These are phyloP conservation scores for Mycotypha africana DNA, from an alignment of 371 early-diverging fungal genomes.

Conservation along the genomic window DNA sequence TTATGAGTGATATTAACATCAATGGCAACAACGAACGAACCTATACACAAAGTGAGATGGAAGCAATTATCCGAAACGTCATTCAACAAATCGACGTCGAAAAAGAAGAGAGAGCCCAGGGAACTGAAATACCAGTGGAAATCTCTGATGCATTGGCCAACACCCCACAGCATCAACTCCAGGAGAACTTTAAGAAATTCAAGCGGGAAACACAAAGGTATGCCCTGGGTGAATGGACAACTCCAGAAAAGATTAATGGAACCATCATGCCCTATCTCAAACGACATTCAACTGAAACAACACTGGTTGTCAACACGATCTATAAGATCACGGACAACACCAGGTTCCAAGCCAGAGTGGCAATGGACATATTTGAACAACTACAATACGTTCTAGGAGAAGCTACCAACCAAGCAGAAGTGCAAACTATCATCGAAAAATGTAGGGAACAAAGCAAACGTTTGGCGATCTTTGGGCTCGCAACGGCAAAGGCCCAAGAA, in stretches of 20 bases:
- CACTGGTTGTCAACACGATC: conserved; percentile 1
- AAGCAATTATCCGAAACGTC: background rate
- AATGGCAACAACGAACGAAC: conserved; percentile 1
- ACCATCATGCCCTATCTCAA: conserved; percentile 2
- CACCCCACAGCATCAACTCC: background rate
- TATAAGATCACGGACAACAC: conserved; percentile 6
- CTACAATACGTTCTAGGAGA: background rate
- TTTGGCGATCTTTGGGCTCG: conserved; percentile 2
- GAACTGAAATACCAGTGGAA: background rate
- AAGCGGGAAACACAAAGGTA: background rate
- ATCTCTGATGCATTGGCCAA: background rate
- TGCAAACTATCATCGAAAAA: background rate
- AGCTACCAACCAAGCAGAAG: background rate
- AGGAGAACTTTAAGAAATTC: background rate
- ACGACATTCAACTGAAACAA: background rate
- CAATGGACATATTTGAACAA: background rate
- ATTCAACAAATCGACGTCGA: conserved; percentile 3
- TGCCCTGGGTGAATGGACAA: background rate
- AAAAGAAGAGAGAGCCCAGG: background rate
- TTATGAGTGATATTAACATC: background rate
- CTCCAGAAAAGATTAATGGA: too few relatives aligned
- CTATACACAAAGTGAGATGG: conserved; percentile 5
- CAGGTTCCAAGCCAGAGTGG: background rate
- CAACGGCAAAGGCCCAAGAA: conserved; percentile 1
- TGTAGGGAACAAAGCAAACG: background rate